Base-by-base conservation (phyloP, 2,329 filamentous ascomycete genomes). In the Trichoderma sp. region DNA sequence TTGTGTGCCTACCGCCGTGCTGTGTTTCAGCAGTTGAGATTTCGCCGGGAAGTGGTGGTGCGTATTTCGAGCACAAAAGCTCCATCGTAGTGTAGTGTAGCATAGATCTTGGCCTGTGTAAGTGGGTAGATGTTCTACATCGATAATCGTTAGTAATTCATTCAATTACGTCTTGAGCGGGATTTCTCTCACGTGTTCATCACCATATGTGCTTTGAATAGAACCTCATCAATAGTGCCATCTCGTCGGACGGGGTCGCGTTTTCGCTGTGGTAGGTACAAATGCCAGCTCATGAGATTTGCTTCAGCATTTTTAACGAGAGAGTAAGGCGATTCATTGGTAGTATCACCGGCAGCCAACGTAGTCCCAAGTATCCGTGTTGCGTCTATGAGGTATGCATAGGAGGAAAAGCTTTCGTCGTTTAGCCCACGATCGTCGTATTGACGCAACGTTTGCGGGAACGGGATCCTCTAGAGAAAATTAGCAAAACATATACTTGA, bases 121-220 rank as follows among this genome's bases (percentile, higher is more conserved):
- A 65, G 28, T 73, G 72, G 4, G 68, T 65, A 7, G 70, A 68
- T 11, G 72, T 61, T 5, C 72, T 73, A 16, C 18, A 56, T 24
- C 6, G 10, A n/a, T 24, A 14, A 26, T 26, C 6, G 34, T 56
- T 30, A 65, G 51, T 8, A 1, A 4, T 24, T 16, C 14, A 24
- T 11, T 3, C 1, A 3, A 32, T 16, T n/a, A 30, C 21, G 21
- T 37, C 3, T 32, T 34, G 6, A 14, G 6, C 7, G 7, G 16
- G 11, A 4, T 26, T 16, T 24, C 55, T 30, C 61, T 65, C 26
- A 84, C 83, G 83, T 83, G 69, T 84, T 79, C 34, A 80, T 84
- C 69, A 94, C 89, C 86, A 94, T 92, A 71, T 91, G 90, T 1
- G 91, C 92, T 76, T 94, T 91, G 80, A 95, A 94, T 76, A 95